phyloP scores from a whole-genome alignment of 73 alveolate species.

The Uronychia setigera region DNA sequence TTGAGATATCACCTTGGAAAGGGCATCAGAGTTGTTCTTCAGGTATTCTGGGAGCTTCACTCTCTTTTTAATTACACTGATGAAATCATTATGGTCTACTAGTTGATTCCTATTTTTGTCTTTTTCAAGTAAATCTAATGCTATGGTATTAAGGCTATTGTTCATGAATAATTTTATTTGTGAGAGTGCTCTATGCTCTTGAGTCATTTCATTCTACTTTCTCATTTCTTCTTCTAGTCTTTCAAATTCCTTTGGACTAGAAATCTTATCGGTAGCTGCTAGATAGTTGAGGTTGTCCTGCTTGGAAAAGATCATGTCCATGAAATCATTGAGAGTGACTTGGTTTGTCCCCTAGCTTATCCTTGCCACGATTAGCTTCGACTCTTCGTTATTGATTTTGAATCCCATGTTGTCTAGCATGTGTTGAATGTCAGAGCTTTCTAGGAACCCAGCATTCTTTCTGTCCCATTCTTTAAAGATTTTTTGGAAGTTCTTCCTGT shows the following conservation, averaged over 20 bases:
- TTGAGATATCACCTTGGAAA: constrained; percentile 13
- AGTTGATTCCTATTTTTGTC: constrained; percentile 26
- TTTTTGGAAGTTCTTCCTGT: constrained; percentile 80
- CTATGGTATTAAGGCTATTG: constrained; percentile 36
- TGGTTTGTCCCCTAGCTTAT: constrained; percentile 80
- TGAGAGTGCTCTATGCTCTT: not conserved
- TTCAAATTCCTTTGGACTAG: not conserved
- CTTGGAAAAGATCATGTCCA: constrained; percentile 82
- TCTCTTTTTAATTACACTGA: constrained; percentile 42
- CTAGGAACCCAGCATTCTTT: constrained; percentile 73
- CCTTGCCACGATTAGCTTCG: constrained; percentile 84
- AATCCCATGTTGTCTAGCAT: constrained; percentile 93
- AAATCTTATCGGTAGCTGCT: not conserved
- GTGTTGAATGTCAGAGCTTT: constrained; percentile 70
- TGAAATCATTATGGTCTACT: constrained; percentile 41
- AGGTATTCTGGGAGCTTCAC: constrained; percentile 57
- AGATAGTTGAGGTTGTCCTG: constrained; percentile 54
- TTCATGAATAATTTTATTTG: constrained; percentile 41
- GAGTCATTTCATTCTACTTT: constrained; percentile 12
- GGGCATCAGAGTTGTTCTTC: constrained; percentile 24
- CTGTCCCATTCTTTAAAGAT: constrained; percentile 93
- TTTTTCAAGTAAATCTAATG: constrained; percentile 14
- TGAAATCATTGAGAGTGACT: constrained; percentile 88
- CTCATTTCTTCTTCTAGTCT: constrained; percentile 21
- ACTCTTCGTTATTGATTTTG: constrained; percentile 89